These are phyloP conservation scores for Phytophthora kernoviae DNA, from an alignment of 352 stramenopile genomes.

Conservation along the genomic window DNA sequence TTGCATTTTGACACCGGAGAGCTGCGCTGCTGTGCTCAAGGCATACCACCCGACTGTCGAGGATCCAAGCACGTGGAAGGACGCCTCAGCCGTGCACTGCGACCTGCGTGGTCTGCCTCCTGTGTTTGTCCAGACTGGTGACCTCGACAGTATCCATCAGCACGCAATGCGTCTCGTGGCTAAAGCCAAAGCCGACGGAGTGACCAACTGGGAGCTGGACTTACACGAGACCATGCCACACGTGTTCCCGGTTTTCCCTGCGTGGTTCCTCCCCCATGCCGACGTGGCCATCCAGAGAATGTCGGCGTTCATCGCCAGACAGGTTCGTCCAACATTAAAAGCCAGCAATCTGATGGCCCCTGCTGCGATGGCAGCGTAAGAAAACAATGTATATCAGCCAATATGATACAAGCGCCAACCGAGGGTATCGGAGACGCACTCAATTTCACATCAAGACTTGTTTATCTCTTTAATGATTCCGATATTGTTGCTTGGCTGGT, in stretches of 20 bases:
- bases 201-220: conserved; percentile 45
- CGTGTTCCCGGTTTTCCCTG: conserved; percentile 44
- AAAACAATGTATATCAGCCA: conserved; percentile 6
- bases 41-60: conserved; percentile 29
- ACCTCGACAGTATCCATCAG: conserved; percentile 39
- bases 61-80: conserved; percentile 35
- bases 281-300: conserved; percentile 33
- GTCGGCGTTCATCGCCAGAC: conserved; percentile 36
- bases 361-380: conserved; percentile 29
- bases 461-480: too few relatives aligned
- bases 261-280: conserved; percentile 40
- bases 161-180: conserved; percentile 34
- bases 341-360: conserved; percentile 16
- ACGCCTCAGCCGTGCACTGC: conserved; percentile 50
- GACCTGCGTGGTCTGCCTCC: conserved; percentile 43
- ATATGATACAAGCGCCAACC: background rate
- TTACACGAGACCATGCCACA: conserved; percentile 43
- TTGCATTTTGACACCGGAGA: conserved; percentile 38
- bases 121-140: conserved; percentile 44
- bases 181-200: conserved; percentile 41
- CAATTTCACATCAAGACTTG: too few relatives aligned
- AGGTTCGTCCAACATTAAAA: conserved; percentile 30
- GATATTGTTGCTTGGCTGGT: too few relatives aligned
- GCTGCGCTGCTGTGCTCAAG: conserved; percentile 23
- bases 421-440: too few relatives aligned